phyloP scores from a whole-genome alignment of 345 rosid genomes.

The Citrus unshiu region DNA sequence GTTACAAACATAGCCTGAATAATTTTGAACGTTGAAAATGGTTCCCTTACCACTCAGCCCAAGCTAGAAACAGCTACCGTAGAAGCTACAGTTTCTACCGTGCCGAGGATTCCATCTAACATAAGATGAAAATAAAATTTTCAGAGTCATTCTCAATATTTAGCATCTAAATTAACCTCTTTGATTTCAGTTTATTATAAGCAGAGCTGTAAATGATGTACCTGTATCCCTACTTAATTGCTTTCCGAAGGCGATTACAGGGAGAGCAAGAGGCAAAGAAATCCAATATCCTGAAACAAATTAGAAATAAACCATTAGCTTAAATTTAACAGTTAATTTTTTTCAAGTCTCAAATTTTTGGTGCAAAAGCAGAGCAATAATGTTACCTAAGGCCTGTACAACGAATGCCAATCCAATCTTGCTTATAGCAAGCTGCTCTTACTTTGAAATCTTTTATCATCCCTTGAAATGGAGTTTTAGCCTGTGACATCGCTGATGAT shows the following conservation, averaged over 20 bases:
- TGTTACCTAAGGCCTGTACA: not conserved
- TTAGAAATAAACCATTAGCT: not conserved
- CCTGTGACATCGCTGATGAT: conserved; percentile 41
- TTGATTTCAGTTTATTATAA: not conserved
- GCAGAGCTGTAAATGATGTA: conserved; percentile 13
- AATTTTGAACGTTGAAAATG: not conserved
- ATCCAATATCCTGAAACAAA: conserved; percentile 48
- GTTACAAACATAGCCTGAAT: not conserved
- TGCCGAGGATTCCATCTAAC: conserved; percentile 64
- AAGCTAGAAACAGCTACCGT: conserved; percentile 67
- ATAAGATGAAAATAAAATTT: conserved; percentile 2
- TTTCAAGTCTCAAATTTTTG: too few species aligned
- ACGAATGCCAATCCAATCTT: conserved; percentile 56
- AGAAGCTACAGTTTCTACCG: conserved; percentile 75
- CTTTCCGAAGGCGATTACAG: conserved; percentile 86
- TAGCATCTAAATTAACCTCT: not conserved
- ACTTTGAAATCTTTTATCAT: conserved; percentile 57
- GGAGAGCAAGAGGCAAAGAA: conserved; percentile 89
- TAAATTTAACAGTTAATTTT: not conserved
- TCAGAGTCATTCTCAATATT: conserved; percentile 1
- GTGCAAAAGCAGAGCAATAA: too few species aligned
- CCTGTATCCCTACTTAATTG: conserved; percentile 85
- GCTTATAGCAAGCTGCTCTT: conserved; percentile 57
- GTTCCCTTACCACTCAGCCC: conserved; percentile 70
- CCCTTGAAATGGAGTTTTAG: conserved; percentile 63